phyloP scores from a whole-genome alignment of 1,284 basidiomycete species.

The Leccinum subrobustum region DNA sequence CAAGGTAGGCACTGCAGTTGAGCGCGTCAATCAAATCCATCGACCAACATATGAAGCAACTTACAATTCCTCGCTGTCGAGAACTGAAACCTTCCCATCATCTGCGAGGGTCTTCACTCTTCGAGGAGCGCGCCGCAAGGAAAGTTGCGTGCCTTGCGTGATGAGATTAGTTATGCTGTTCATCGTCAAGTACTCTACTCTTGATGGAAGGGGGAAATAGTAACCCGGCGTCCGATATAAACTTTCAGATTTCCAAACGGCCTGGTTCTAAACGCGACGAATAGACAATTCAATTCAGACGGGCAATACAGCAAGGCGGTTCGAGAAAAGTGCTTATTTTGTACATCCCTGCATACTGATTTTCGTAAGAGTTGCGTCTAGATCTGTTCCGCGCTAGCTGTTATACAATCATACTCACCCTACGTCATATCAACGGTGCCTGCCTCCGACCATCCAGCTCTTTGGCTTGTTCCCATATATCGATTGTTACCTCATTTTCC shows the following conservation, averaged over 20 bases:
- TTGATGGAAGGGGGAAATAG: neutral
- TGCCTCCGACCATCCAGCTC: slow-evolving; percentile 37
- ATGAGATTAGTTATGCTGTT: slow-evolving; percentile 15
- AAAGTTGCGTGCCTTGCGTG: slow-evolving; percentile 26
- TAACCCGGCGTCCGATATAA: neutral
- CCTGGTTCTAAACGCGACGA: slow-evolving; percentile 17
- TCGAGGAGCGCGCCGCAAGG: slow-evolving; percentile 26
- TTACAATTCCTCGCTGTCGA: slow-evolving; percentile 33
- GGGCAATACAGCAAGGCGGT: neutral
- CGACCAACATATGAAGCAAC: slow-evolving; percentile 7
- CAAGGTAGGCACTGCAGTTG: slow-evolving; percentile 28
- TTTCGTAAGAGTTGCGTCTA: slow-evolving; percentile 1
- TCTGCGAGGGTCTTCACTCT: slow-evolving; percentile 12
- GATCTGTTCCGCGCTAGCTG: neutral
- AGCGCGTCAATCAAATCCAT: neutral
- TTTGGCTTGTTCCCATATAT: slow-evolving; percentile 50
- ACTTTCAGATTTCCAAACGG: slow-evolving; percentile 2
- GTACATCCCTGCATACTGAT: neutral
- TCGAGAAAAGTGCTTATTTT: neutral
- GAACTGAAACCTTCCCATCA: slow-evolving; percentile 16
- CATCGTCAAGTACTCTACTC: slow-evolving; percentile 16
- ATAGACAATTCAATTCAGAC: slow-evolving; percentile 14
- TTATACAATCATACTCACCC: slow-evolving; percentile 8
- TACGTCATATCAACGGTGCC: slow-evolving; percentile 10
- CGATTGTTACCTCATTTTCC: slow-evolving; percentile 42